Conservation (phyloP, 805 yeast species). For the Ogataea nonfermentans region DNA sequence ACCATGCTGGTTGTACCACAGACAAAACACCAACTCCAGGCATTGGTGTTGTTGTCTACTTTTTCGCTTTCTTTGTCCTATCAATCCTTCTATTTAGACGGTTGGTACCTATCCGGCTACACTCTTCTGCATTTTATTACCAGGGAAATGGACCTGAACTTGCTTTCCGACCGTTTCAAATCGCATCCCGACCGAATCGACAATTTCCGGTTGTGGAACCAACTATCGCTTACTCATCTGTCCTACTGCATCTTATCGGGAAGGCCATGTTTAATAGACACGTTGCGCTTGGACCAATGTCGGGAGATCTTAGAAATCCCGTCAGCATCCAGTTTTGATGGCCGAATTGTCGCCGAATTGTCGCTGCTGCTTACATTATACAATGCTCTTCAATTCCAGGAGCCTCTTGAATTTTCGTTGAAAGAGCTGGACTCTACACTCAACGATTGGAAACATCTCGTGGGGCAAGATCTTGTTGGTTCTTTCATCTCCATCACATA, state of each 20-base stretch:
- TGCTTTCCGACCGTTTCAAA: slow-evolving; percentile 25
- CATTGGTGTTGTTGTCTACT: slow-evolving; percentile 57
- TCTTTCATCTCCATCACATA: slow-evolving; percentile 19
- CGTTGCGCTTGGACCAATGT: slow-evolving; percentile 55
- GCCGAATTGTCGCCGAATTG: slow-evolving; percentile 71
- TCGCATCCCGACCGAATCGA: slow-evolving; percentile 36
- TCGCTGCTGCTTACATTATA: slow-evolving; percentile 57
- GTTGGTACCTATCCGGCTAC: slow-evolving; percentile 65
- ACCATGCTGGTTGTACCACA: slow-evolving; percentile 44
- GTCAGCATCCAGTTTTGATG: slow-evolving; percentile 69
- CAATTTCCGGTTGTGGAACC: slow-evolving; percentile 66
- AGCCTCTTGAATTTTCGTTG: slow-evolving; percentile 21
- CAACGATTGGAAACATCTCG: slow-evolving; percentile 28
- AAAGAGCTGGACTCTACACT: slow-evolving; percentile 25
- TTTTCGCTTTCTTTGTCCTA: slow-evolving; percentile 59
- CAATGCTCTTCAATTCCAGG: slow-evolving; percentile 49
- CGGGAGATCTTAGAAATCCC: slow-evolving; percentile 55
- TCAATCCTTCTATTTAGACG: slow-evolving; percentile 53
- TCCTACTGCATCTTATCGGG: slow-evolving; percentile 63
- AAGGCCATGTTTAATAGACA: slow-evolving; percentile 65
- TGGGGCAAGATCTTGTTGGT: slow-evolving; percentile 22
- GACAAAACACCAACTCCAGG: slow-evolving; percentile 54
- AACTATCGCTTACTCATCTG: slow-evolving; percentile 61
- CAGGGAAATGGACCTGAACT: slow-evolving; percentile 39
- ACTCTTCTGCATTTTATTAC: slow-evolving; percentile 63